Conservation (phyloP, 768 basidiomycete genomes). For the Clathrus columnatus region DNA sequence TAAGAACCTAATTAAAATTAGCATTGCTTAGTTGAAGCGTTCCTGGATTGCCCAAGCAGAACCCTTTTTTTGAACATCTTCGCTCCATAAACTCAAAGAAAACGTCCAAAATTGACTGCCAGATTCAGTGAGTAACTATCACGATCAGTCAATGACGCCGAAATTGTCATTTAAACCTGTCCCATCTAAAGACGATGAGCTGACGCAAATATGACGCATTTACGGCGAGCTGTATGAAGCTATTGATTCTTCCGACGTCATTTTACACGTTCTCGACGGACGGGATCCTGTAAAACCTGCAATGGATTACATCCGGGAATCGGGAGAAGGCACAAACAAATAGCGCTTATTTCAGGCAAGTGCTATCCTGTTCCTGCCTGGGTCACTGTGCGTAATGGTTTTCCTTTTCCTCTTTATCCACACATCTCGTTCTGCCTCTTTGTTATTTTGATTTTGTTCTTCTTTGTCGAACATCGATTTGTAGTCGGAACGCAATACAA, state of each 20-base stretch:
- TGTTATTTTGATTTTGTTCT: background rate
- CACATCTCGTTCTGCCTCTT: background rate
- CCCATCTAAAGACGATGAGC: too few species aligned
- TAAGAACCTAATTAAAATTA: too few species aligned
- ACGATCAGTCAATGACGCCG: too few species aligned
- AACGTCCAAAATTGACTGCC: too few species aligned
- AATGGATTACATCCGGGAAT: constrained; percentile 88
- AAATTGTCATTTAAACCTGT: too few species aligned
- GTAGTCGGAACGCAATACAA: too few species aligned
- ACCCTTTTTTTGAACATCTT: too few species aligned
- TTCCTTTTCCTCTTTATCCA: constrained; percentile 3
- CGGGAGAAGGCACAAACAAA: constrained; percentile 97
- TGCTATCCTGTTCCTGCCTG: constrained; percentile 97
- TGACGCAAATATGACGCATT: constrained; percentile 84
- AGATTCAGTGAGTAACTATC: too few species aligned
- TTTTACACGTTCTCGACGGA: constrained; percentile 92
- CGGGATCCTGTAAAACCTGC: constrained; percentile 77
- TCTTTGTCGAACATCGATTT: too few species aligned
- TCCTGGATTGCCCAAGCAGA: too few species aligned
- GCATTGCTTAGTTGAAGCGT: too few species aligned
- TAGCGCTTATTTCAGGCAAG: constrained; percentile 95
- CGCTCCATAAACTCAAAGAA: too few species aligned
- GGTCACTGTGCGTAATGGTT: constrained; percentile 72
- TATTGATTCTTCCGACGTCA: constrained; percentile 95
- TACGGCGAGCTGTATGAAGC: constrained; percentile 99